Evolutionary conservation across 164 flowering plant species (phyloP).

Genomic region (Akebia trifoliata): DNA sequence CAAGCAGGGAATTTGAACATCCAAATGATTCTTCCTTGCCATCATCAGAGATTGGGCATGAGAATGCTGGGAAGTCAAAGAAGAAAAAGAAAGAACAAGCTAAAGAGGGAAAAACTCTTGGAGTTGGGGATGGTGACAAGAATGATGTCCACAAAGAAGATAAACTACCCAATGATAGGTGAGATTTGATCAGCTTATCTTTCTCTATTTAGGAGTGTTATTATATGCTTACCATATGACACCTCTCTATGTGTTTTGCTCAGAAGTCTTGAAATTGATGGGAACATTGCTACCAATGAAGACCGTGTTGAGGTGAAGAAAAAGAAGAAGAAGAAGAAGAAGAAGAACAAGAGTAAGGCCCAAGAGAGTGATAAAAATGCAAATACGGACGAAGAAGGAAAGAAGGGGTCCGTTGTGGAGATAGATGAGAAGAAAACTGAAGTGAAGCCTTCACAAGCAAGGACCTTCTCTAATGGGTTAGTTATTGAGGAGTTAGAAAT

Average conservation of each 20-base stretch:
- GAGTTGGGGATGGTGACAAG: constrained; percentile 14
- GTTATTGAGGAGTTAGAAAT: constrained; percentile 72
- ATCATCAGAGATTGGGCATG: constrained; percentile 19
- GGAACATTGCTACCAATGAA: constrained; percentile 15
- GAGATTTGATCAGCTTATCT: constrained; percentile 12
- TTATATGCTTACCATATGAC: background rate
- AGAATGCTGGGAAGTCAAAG: constrained; percentile 30
- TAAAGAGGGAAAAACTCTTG: constrained; percentile 24
- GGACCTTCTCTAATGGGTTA: constrained; percentile 78
- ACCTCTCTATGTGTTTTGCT: background rate
- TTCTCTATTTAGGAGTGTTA: background rate
- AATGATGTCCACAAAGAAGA: background rate
- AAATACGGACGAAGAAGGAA: background rate
- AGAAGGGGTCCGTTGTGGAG: constrained; percentile 23
- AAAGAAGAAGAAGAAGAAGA: constrained; percentile 59
- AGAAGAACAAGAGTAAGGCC: constrained; percentile 57
- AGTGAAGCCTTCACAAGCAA: constrained; percentile 41
- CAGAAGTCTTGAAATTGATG: constrained; percentile 1
- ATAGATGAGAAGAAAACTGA: constrained; percentile 28
- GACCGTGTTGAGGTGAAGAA: constrained; percentile 27
- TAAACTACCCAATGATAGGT: constrained; percentile 31
- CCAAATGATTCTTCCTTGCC: constrained; percentile 15
- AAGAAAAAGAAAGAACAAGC: constrained; percentile 33
- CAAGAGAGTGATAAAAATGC: constrained; percentile 29
- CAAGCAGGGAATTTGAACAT: constrained; percentile 18